These are phyloP conservation scores for Circinella umbellata DNA, from an alignment of 371 early-diverging fungal genomes.

Conservation along the genomic window DNA sequence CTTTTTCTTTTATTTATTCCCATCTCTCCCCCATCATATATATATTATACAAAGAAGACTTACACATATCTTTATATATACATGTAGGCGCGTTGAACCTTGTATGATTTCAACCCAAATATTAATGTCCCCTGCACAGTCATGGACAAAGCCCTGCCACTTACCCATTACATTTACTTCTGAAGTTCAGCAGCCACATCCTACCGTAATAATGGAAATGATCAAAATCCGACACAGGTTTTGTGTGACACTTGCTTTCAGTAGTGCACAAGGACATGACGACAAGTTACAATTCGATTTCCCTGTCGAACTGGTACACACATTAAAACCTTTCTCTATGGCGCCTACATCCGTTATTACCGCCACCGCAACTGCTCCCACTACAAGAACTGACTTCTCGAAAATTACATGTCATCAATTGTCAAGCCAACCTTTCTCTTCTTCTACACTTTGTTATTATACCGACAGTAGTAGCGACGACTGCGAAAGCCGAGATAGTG, in stretches of 20 bases:
- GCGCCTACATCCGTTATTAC: neutral
- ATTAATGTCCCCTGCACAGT: neutral
- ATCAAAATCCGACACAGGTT: conserved; percentile 6
- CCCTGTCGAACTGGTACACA: conserved; percentile 1
- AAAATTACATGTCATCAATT: too few species aligned
- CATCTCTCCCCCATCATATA: too few species aligned
- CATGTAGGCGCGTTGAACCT: neutral
- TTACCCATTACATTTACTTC: neutral
- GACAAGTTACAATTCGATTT: neutral
- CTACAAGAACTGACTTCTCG: too few species aligned
- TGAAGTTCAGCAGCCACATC: neutral
- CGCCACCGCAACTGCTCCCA: too few species aligned
- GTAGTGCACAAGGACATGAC: conserved; percentile 1
- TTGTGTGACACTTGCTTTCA: conserved; percentile 6
- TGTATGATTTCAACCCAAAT: neutral
- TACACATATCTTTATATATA: too few species aligned
- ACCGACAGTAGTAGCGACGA: conserved; percentile 5
- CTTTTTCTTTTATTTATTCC: too few species aligned
- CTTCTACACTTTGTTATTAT: neutral
- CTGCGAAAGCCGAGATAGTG: neutral
- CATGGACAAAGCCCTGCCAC: neutral
- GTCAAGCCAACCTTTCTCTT: too few species aligned
- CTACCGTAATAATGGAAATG: neutral
- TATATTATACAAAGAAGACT: too few species aligned
- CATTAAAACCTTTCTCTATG: neutral